Base-by-base conservation (phyloP, 2,329 filamentous ascomycete species). In the Chaetomiaceae sp. region DNA sequence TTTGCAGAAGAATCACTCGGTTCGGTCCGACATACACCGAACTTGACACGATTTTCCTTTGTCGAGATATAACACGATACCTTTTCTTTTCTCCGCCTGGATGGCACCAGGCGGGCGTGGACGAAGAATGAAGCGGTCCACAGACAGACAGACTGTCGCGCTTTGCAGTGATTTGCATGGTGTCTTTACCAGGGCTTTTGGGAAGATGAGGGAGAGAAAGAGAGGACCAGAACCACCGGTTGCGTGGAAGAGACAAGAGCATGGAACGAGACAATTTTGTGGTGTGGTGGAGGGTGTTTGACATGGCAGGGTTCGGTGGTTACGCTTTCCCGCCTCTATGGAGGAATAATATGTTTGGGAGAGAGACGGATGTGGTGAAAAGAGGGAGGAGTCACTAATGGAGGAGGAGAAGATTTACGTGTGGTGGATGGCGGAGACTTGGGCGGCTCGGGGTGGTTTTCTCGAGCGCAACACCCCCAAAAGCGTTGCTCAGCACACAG, bases 1-100 rank as follows among this genome's bases (percentile, higher is more conserved):
- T 33, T n/a, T 34, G 48, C 33, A 54, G 52, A 39, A 44, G 37
- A 46, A n/a, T n/a, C 37, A 40, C 25, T 47, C 40, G 22, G 47
- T 45, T 58, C 58, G 52, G 56, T 59, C 56, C 56, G 58, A 59
- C 53, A 58, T 51, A 56, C 58, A 58, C 55, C 52, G 56, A 54
- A 38, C 36, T 43, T 22, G n/a, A 37, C 36, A 38, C 50, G 42
- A 31, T 31, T 55, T 54, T 56, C 52, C 40, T 55, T 59, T 50
- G 54, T 55, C 47, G 25, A n/a, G n/a, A 44, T n/a, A 52, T 44
- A 46, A 37, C 36, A 47, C 43, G 47, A 53, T 51, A 45, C 47
- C 43, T 38, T 20, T 25, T 19, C 20, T n/a, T n/a, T n/a, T n/a
- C n/a, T n/a, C 34, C 20, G 14, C 27, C 27, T 15, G 45, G 47